A percentile compares a stretch with the other conserved stretches of the same genome.
phyloP scores from a whole-genome alignment of 2,329 filamentous ascomycete species.

The Cordyceps pruinosa region DNA sequence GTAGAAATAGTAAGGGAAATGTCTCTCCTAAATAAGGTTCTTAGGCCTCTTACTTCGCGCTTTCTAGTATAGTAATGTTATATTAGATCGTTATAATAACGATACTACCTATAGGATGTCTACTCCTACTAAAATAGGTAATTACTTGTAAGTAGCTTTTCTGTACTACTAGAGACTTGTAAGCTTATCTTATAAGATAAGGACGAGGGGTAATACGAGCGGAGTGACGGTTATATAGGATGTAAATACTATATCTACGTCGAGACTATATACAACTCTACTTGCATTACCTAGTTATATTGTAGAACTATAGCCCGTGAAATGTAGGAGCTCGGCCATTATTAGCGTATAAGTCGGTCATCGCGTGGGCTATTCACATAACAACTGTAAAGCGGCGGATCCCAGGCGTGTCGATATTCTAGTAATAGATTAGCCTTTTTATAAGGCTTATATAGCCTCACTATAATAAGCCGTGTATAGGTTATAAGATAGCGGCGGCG shows the following conservation, averaged over 20 bases:
- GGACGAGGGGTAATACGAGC: background rate
- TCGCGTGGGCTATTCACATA: background rate
- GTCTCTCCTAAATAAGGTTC: background rate
- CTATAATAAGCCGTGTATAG: background rate
- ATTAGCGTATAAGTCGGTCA: background rate
- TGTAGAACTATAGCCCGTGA: background rate
- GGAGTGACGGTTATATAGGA: background rate
- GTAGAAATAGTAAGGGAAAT: background rate
- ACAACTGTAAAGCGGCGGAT: background rate
- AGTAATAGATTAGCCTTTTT: background rate
- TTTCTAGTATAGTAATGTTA: background rate
- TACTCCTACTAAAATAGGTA: background rate
- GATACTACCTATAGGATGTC: background rate
- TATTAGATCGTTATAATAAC: background rate
- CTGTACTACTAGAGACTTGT: background rate
- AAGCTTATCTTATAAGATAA: background rate
- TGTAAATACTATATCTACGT: background rate
- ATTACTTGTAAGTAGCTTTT: background rate
- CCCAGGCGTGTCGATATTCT: background rate
- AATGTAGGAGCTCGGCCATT: background rate
- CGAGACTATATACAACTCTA: background rate
- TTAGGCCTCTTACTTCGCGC: background rate
- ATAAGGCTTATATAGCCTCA: background rate
- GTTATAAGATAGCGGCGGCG: background rate
- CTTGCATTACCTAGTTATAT: background rate